Percentiles rank a stretch among this genome's conserved stretches.
Conservation (phyloP, 345 rosid species). For the Dovyalis caffra region DNA sequence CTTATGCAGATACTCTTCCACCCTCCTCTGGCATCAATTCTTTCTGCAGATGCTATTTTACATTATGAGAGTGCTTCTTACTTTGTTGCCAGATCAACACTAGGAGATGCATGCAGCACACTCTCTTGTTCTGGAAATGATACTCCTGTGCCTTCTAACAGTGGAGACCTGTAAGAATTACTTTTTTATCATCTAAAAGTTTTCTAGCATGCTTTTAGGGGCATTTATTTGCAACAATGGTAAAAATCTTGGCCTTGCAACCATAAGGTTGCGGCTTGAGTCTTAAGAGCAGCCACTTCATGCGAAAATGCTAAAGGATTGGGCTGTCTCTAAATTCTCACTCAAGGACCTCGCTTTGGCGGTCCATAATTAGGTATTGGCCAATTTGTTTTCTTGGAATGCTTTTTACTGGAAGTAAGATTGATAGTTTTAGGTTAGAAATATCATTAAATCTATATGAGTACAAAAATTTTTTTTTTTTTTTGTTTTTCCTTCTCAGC, state of each 20-base stretch:
- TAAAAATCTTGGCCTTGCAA: neutral
- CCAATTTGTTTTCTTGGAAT: neutral
- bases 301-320: neutral
- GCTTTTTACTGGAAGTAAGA: neutral
- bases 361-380: neutral
- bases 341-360: neutral
- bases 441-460: neutral
- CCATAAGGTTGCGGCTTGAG: neutral
- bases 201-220: neutral
- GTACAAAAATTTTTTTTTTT: neutral
- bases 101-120: slow-evolving; percentile 72
- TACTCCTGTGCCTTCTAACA: slow-evolving; percentile 18
- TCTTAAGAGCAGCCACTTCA: neutral
- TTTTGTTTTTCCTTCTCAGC: slow-evolving; percentile 31
- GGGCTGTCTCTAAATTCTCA: neutral
- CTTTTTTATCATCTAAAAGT: neutral
- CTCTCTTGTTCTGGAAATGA: slow-evolving; percentile 31
- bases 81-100: slow-evolving; percentile 50
- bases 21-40: slow-evolving; percentile 54
- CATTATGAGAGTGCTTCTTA: slow-evolving; percentile 50
- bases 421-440: slow-evolving; percentile 4
- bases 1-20: slow-evolving; percentile 67
- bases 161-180: slow-evolving; percentile 54
- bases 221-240: neutral
- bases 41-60: slow-evolving; percentile 46